Percentiles rank a stretch among this genome's conserved stretches.
Conservation (phyloP, 2,329 filamentous ascomycete species). For the Epichloe scottii region DNA sequence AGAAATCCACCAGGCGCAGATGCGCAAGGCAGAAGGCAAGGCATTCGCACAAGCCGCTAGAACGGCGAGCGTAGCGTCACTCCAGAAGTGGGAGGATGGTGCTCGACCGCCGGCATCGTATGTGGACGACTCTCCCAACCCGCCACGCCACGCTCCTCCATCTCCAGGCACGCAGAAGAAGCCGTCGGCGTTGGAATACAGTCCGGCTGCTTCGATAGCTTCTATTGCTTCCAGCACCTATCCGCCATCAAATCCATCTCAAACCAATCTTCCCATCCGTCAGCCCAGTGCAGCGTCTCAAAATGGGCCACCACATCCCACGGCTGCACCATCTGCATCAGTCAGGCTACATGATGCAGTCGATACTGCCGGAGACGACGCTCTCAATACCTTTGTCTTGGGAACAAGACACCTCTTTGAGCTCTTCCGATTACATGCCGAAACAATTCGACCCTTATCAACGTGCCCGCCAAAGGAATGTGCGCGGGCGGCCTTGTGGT, state of each 20-base stretch:
- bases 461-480: conserved; percentile 54
- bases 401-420: conserved; percentile 64
- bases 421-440: conserved; percentile 66
- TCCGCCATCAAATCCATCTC: conserved; percentile 11
- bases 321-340: conserved; percentile 20
- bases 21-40: conserved; percentile 47
- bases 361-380: conserved; percentile 44
- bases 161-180: conserved; percentile 17
- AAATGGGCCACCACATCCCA: conserved; percentile 11
- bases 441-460: conserved; percentile 55
- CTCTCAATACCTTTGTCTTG: conserved; percentile 55
- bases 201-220: conserved; percentile 26
- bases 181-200: conserved; percentile 23
- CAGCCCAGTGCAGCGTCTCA: conserved; percentile 15
- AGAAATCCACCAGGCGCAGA: conserved; percentile 44
- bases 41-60: conserved; percentile 40
- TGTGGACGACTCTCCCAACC: conserved; percentile 15
- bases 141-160: conserved; percentile 12
- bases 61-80: conserved; percentile 21
- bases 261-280: conserved; percentile 9
- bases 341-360: conserved; percentile 30
- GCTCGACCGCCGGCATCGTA: conserved; percentile 9
- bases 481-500: conserved; percentile 68
- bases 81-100: conserved; percentile 20
- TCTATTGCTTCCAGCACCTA: conserved; percentile 20